phyloP scores from a whole-genome alignment of 2,329 filamentous ascomycete species.

The Chrysosporium queenslandicum region DNA sequence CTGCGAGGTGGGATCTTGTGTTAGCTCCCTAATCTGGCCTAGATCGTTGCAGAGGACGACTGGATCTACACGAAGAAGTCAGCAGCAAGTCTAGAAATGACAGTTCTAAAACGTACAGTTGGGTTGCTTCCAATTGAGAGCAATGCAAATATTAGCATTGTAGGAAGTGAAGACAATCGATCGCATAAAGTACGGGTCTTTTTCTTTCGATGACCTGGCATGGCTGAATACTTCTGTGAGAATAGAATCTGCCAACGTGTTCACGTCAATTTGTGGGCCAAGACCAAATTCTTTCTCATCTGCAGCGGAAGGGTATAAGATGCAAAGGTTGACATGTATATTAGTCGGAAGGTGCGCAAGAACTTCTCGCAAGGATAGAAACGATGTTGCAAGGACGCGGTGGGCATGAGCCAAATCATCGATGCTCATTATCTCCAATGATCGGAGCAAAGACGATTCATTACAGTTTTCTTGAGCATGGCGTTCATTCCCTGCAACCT shows the following conservation, averaged over 20 bases:
- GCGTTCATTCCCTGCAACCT: conserved; percentile 38
- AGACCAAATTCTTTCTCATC: conserved; percentile 63
- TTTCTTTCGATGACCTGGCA: conserved; percentile 57
- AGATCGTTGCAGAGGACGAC: conserved; percentile 93
- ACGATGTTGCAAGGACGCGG: conserved; percentile 60
- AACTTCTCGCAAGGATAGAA: conserved; percentile 69
- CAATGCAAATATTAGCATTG: conserved; percentile 80
- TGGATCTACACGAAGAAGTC: conserved; percentile 49
- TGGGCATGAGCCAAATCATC: conserved; percentile 55
- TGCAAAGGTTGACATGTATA: conserved; percentile 84
- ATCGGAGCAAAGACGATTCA: conserved; percentile 15
- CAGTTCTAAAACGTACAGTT: conserved; percentile 54
- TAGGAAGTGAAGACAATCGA: conserved; percentile 93
- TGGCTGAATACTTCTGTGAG: conserved; percentile 84
- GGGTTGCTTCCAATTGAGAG: conserved; percentile 97
- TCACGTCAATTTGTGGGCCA: conserved; percentile 70
- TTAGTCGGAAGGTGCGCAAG: conserved; percentile 63
- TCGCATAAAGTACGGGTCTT: conserved; percentile 61
- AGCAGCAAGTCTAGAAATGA: not conserved
- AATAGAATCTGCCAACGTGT: conserved; percentile 73
- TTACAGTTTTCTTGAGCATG: conserved; percentile 5
- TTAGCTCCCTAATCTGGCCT: conserved; percentile 43
- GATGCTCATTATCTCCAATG: conserved; percentile 26
- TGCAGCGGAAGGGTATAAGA: conserved; percentile 68
- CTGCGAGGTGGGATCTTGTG: conserved; percentile 29